Conservation (phyloP, 2,329 filamentous ascomycete species). For the Stemphylium vesicarium region DNA sequence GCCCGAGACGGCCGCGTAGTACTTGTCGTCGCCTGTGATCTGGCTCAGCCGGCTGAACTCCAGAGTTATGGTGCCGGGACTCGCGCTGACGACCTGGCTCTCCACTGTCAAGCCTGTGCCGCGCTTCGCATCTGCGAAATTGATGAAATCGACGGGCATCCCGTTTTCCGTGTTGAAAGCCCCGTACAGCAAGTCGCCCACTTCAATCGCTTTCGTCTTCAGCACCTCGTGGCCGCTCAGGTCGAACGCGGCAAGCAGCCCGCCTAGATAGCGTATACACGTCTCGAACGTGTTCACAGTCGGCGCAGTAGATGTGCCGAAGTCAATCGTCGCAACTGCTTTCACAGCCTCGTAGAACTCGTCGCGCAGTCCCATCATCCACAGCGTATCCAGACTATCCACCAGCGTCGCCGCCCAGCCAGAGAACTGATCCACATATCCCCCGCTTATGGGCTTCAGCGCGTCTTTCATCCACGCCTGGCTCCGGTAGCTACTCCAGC, state of each 20-base stretch:
- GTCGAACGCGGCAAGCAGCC: conserved; percentile 48
- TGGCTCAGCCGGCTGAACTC: conserved; percentile 50
- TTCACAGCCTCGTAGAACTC: conserved; percentile 57
- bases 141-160: conserved; percentile 54
- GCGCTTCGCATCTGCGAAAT: conserved; percentile 46
- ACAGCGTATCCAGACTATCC: conserved; percentile 55
- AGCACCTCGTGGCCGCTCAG: conserved; percentile 44
- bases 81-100: conserved; percentile 52
- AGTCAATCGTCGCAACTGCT: conserved; percentile 54
- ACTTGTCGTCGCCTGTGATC: conserved; percentile 45
- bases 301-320: conserved; percentile 46
- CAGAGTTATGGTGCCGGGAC: conserved; percentile 54
- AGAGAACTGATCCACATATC: conserved; percentile 51
- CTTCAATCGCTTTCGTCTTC: conserved; percentile 45
- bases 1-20: conserved; percentile 46
- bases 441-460: conserved; percentile 51
- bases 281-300: conserved; percentile 59
- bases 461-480: conserved; percentile 57
- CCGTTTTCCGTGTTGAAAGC: conserved; percentile 55
- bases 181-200: conserved; percentile 53
- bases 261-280: conserved; percentile 53
- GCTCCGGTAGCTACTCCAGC: conserved; percentile 53
- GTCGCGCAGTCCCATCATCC: conserved; percentile 57
- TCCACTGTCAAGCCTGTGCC: conserved; percentile 44
- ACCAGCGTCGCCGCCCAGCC: conserved; percentile 58